phyloP scores from a whole-genome alignment of 768 basidiomycete genomes.

The Fomitopsis serialis region DNA sequence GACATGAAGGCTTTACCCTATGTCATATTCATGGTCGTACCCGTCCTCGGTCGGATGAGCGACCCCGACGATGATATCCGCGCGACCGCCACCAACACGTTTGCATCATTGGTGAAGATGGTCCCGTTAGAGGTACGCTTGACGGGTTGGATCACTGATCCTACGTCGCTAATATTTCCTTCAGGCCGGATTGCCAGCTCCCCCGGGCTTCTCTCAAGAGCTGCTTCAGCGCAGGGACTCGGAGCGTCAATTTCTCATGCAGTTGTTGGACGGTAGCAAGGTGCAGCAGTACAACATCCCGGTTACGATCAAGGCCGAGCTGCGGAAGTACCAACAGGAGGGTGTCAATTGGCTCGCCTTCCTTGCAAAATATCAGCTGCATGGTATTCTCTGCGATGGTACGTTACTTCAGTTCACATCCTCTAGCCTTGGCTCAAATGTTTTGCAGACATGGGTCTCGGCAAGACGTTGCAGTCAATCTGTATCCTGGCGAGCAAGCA shows the following conservation, averaged over 20 bases:
- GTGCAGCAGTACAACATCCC: constrained; percentile 89
- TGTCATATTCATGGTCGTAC: constrained; percentile 94
- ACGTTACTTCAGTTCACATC: constrained; percentile 16
- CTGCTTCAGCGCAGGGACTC: constrained; percentile 79
- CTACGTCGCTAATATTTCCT: not conserved
- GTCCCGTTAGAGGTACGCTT: constrained; percentile 87
- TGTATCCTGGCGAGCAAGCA: constrained; percentile 95
- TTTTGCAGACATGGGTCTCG: constrained; percentile 90
- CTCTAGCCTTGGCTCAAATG: not conserved
- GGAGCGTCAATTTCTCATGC: constrained; percentile 88
- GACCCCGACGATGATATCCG: constrained; percentile 90
- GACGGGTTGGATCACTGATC: not conserved
- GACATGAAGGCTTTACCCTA: constrained; percentile 95
- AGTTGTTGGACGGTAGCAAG: constrained; percentile 92
- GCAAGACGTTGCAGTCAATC: constrained; percentile 96
- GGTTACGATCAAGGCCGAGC: constrained; percentile 83
- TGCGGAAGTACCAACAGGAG: constrained; percentile 97
- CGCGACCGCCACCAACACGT: constrained; percentile 92
- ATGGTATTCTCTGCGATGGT: constrained; percentile 98
- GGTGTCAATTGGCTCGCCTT: constrained; percentile 99
- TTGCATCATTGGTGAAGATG: constrained; percentile 96
- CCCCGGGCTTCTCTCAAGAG: constrained; percentile 85
- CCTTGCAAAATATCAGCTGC: constrained; percentile 94
- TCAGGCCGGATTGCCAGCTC: constrained; percentile 95
- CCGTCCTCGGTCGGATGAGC: constrained; percentile 95